Conservation (phyloP, 106 monocot species). For the Hemerocallis citrina region DNA sequence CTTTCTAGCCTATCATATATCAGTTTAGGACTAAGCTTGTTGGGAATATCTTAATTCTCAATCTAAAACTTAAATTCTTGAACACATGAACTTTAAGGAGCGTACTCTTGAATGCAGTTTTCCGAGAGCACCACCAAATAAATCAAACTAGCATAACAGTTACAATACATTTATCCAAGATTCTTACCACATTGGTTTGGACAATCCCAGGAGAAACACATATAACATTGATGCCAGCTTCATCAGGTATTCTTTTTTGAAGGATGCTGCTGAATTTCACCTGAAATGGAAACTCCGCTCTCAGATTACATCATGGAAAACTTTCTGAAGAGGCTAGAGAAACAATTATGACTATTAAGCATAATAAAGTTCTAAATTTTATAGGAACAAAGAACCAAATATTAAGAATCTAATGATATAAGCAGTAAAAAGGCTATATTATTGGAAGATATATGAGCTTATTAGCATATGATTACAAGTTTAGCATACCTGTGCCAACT, state of each 20-base stretch:
- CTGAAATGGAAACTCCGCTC: slow-evolving; percentile 27
- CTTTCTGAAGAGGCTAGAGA: neutral
- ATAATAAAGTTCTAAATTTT: no score
- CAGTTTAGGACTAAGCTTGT: no score
- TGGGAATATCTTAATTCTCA: no score
- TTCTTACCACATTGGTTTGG: slow-evolving; percentile 92
- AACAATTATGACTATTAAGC: no score
- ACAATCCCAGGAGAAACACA: slow-evolving; percentile 92
- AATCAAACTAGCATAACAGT: neutral
- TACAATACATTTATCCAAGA: slow-evolving; percentile 3
- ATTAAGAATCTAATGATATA: neutral
- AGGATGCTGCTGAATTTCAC: slow-evolving; percentile 92
- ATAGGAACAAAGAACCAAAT: neutral
- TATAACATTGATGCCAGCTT: slow-evolving; percentile 75
- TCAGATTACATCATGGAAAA: neutral
- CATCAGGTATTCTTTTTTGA: slow-evolving; percentile 77
- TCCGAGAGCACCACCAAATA: neutral
- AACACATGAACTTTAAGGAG: no score
- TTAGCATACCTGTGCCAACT: slow-evolving; percentile 62
- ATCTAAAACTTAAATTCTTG: no score
- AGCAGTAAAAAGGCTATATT: neutral
- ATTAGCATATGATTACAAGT: neutral
- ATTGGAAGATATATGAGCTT: neutral
- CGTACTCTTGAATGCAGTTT: no score
- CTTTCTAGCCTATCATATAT: no score